Evolutionary conservation across 345 rosid genomes (phyloP).

Genomic region (Dovyalis caffra): DNA sequence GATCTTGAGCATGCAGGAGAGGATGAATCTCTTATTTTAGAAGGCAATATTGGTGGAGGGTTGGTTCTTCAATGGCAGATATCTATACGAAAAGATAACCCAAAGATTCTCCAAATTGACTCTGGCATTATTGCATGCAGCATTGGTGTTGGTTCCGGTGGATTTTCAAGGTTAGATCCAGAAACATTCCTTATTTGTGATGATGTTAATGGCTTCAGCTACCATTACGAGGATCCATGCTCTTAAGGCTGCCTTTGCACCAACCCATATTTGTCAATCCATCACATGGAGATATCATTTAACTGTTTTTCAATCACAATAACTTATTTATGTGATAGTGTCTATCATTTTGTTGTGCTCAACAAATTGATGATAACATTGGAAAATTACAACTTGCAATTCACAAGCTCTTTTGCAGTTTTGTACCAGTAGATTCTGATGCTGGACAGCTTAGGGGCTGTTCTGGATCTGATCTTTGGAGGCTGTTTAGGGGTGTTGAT

Average conservation of each 20-base stretch:
- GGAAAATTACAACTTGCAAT: background rate
- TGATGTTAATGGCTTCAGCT: background rate
- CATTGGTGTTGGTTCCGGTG: conserved; percentile 94
- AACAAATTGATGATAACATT: background rate
- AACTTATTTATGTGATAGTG: background rate
- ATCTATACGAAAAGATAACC: conserved; percentile 43
- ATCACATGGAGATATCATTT: background rate
- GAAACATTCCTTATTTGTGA: background rate
- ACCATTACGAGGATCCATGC: background rate
- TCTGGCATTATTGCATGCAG: conserved; percentile 66
- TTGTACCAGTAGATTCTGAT: background rate
- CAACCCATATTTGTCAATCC: background rate
- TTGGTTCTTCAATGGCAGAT: conserved; percentile 57
- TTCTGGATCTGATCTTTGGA: too few relatives aligned
- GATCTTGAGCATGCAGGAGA: conserved; percentile 76
- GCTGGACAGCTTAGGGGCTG: too few relatives aligned
- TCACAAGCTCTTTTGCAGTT: background rate
- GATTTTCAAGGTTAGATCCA: conserved; percentile 71
- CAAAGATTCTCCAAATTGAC: conserved; percentile 50
- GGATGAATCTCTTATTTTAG: conserved; percentile 63
- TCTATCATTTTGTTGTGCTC: background rate
- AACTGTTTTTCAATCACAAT: background rate
- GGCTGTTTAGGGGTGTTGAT: too few relatives aligned
- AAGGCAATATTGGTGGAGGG: conserved; percentile 83
- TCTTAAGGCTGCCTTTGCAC: background rate